phyloP scores from a whole-genome alignment of 768 basidiomycete genomes.

The Mycena latifolia region DNA sequence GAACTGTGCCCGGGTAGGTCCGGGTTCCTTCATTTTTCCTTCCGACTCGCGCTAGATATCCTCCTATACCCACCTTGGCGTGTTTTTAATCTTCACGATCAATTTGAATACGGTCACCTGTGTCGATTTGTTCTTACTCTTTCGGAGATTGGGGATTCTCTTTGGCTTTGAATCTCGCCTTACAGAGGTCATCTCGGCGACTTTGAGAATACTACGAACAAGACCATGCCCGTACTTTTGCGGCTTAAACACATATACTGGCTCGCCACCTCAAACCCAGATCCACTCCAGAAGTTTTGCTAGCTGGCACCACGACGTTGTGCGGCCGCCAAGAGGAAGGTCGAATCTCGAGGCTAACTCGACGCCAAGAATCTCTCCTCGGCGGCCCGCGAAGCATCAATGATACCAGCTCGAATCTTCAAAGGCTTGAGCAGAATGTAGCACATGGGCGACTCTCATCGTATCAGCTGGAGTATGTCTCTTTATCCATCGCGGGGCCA shows the following conservation, averaged over 20 bases:
- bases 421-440: background rate
- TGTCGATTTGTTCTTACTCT: background rate
- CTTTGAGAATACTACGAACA: background rate
- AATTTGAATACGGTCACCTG: background rate
- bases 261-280: background rate
- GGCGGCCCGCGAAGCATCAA: slow-evolving; percentile 15
- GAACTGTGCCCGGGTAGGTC: too few species aligned
- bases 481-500: background rate
- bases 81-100: too few species aligned
- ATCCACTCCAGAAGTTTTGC: background rate
- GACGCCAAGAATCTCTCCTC: background rate
- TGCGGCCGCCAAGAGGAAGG: too few species aligned
- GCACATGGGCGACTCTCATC: background rate
- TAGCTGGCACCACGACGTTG: background rate
- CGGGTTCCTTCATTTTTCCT: too few species aligned
- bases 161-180: background rate
- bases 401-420: background rate
- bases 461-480: too few species aligned
- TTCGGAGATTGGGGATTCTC: background rate
- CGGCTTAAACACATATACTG: too few species aligned
- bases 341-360: too few species aligned
- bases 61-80: too few species aligned
- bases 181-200: background rate
- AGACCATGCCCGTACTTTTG: background rate
- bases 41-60: too few species aligned